phyloP scores from a whole-genome alignment of 805 yeast species.

The Teunomyces kruisii region DNA sequence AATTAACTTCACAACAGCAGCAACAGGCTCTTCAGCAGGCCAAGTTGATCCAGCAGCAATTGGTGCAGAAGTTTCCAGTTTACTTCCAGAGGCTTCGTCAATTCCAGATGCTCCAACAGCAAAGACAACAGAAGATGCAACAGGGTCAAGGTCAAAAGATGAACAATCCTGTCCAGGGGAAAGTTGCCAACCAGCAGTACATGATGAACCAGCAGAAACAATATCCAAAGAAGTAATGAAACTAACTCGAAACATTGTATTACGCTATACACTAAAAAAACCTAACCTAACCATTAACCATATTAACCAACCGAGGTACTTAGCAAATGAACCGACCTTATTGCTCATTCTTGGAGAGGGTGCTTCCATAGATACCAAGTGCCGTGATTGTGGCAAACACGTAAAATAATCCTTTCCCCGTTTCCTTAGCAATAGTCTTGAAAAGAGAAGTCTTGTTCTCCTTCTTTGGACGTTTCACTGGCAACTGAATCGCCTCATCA shows the following conservation, averaged over 20 bases:
- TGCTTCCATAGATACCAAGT: constrained; percentile 38
- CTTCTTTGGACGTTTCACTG: constrained; percentile 5
- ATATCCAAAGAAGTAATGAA: neutral
- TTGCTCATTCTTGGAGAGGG: constrained; percentile 4
- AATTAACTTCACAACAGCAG: constrained; percentile 43
- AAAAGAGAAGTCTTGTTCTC: constrained; percentile 8
- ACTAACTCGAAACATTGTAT: neutral
- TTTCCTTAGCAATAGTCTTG: constrained; percentile 27
- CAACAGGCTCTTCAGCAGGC: constrained; percentile 46
- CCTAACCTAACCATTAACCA: neutral
- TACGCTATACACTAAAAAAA: neutral
- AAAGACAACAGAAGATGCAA: constrained; percentile 19
- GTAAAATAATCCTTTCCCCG: constrained; percentile 32
- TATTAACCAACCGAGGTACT: neutral
- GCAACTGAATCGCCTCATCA: neutral
- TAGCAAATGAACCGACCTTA: neutral
- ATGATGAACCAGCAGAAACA: constrained; percentile 4
- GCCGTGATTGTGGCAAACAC: constrained; percentile 32
- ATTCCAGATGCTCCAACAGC: constrained; percentile 25
- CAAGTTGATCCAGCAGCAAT: constrained; percentile 28
- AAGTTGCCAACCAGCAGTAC: constrained; percentile 3
- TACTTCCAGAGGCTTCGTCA: constrained; percentile 29
- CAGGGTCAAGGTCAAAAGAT: constrained; percentile 9
- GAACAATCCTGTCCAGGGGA: neutral
- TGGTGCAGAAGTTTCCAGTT: constrained; percentile 25